A percentile compares a stretch with the other conserved stretches of the same genome.
Conservation (phyloP, 306 rosid genomes). For the Glycine tomentella region DNA sequence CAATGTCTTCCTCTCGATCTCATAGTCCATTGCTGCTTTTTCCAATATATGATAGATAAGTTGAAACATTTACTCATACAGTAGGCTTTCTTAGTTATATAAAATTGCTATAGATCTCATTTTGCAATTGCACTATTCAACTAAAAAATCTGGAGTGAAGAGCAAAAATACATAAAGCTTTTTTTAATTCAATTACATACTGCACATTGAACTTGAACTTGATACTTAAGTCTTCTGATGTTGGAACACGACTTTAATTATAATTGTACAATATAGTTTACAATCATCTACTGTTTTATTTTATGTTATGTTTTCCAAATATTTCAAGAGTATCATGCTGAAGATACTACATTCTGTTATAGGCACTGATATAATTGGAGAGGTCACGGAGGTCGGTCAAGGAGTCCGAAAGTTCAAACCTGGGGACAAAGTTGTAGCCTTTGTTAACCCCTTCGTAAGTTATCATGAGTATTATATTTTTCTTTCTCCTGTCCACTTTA, state of each 20-base stretch:
- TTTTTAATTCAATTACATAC: background rate
- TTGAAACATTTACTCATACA: conserved; percentile 9
- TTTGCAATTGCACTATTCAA: background rate
- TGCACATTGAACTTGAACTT: conserved; percentile 1
- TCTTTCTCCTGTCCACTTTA: background rate
- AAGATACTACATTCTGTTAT: conserved; percentile 35
- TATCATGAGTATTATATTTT: background rate
- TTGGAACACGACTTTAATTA: too few relatives aligned
- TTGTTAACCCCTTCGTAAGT: conserved; percentile 52
- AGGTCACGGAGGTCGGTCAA: conserved; percentile 65
- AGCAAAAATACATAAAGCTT: background rate
- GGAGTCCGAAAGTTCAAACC: conserved; percentile 62
- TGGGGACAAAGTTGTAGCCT: conserved; percentile 74
- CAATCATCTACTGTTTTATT: background rate
- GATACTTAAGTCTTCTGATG: conserved; percentile 10
- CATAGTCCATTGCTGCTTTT: background rate
- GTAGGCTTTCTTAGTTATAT: background rate
- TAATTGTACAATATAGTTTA: conserved; percentile 1
- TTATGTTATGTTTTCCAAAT: conserved; percentile 14
- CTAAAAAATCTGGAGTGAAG: background rate
- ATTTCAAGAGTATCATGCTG: conserved; percentile 1
- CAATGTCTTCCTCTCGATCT: conserved; percentile 1
- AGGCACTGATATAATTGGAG: conserved; percentile 84
- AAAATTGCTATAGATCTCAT: background rate
- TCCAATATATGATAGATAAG: too few relatives aligned